Conservation (phyloP, 2,329 filamentous ascomycete species). For the Colletotrichum viniferum region DNA sequence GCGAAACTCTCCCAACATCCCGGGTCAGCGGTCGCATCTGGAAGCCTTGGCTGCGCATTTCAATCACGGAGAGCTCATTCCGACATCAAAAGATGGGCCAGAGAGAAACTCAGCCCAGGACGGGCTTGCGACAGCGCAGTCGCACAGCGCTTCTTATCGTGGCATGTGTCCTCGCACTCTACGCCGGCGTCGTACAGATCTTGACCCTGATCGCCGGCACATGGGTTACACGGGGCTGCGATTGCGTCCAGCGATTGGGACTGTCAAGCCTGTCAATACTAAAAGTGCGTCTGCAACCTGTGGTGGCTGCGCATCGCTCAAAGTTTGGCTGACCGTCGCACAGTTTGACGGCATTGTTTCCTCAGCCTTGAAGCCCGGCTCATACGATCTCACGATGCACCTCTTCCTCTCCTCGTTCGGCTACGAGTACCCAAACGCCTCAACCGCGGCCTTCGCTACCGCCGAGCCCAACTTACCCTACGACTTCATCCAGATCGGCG, state of each 20-base stretch:
- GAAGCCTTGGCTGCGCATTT: not conserved
- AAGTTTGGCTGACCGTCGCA: not conserved
- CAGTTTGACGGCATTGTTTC: slow-evolving; percentile 20
- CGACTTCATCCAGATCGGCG: slow-evolving; percentile 9
- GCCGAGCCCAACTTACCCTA: not conserved
- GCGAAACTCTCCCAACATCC: not conserved
- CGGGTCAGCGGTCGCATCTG: not conserved
- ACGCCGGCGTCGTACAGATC: not conserved
- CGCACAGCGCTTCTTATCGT: not conserved
- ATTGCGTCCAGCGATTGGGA: not conserved
- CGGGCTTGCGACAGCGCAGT: not conserved
- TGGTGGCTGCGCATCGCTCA: not conserved
- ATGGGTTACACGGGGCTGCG: not conserved
- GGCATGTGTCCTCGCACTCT: not conserved
- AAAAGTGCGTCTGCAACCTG: not conserved
- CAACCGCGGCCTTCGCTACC: not conserved
- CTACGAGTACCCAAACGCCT: slow-evolving; percentile 13
- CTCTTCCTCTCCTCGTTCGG: slow-evolving; percentile 15
- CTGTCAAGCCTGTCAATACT: slow-evolving; percentile 6
- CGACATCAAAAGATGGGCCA: not conserved
- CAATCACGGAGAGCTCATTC: not conserved
- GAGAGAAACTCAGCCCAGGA: not conserved
- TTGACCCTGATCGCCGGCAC: slow-evolving; percentile 4
- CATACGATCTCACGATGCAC: slow-evolving; percentile 16
- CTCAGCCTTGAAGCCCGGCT: not conserved